These are phyloP conservation scores for Tolypocladium endophyticum DNA, from an alignment of 2,329 filamentous ascomycete genomes.

Conservation along the genomic window DNA sequence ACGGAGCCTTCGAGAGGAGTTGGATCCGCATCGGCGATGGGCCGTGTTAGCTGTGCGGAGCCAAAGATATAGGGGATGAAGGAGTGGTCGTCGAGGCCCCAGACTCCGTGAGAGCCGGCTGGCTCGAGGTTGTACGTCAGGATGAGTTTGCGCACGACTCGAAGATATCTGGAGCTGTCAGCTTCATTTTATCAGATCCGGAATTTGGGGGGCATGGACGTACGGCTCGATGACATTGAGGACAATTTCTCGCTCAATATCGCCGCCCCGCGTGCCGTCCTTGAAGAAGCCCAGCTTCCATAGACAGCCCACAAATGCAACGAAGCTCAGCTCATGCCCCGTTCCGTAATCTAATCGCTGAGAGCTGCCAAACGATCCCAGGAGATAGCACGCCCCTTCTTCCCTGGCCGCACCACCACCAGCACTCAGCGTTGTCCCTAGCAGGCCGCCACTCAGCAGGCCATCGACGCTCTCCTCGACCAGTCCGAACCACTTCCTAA, in stretches of 20 bases:
- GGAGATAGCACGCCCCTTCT: slow-evolving; percentile 69
- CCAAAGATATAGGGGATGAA: slow-evolving; percentile 94
- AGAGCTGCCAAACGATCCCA: slow-evolving; percentile 78
- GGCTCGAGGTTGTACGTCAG: slow-evolving; percentile 88
- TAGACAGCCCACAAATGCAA: slow-evolving; percentile 79
- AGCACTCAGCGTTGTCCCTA: slow-evolving; percentile 18
- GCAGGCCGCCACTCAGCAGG: slow-evolving; percentile 16
- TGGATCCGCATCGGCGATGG: slow-evolving; percentile 50
- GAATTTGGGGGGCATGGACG: not conserved
- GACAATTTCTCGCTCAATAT: slow-evolving; percentile 70
- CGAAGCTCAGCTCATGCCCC: slow-evolving; percentile 88
- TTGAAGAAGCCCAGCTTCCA: slow-evolving; percentile 84
- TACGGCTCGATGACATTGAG: slow-evolving; percentile 75
- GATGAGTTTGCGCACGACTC: slow-evolving; percentile 72
- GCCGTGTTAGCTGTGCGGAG: slow-evolving; percentile 75
- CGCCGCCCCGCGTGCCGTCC: slow-evolving; percentile 35
- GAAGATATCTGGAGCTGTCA: slow-evolving; percentile 52
- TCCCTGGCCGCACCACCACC: slow-evolving; percentile 38
- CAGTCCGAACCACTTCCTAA: slow-evolving; percentile 70
- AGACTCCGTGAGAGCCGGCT: slow-evolving; percentile 91
- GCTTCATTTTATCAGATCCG: not conserved
- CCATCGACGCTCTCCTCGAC: slow-evolving; percentile 47
- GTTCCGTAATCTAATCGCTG: slow-evolving; percentile 93
- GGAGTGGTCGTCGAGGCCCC: slow-evolving; percentile 96
- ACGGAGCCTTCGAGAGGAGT: slow-evolving; percentile 75